Evolutionary conservation across 2,329 filamentous ascomycete genomes (phyloP), one percentile per base, ranked within the genome.

Genomic region (Pseudogymnoascus sp.): DNA sequence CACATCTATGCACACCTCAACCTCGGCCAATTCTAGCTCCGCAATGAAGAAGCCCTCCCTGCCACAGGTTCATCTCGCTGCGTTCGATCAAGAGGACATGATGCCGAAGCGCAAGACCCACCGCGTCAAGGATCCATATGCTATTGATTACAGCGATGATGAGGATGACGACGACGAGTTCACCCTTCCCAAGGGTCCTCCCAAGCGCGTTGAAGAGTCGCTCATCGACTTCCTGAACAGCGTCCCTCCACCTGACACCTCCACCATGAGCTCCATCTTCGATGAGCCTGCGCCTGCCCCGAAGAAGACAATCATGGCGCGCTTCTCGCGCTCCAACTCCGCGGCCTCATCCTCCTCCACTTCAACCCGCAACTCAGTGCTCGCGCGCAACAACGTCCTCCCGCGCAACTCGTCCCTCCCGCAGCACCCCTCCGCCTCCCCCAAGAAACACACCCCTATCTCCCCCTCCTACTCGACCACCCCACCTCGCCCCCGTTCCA

Each of bases 91-190:
- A 10, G 69, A 72, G 21, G 70, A 72, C 59, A 79, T 79, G 74
- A 81, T 86, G 72, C 88, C 90, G 4, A 83, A 84, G 69, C 84
- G 89, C 62, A 96, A 90, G 71, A 90, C 88, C 50, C 84, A 88
- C 53, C 86, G 91, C 28, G 85, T 92, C 61, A 89, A 84, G 63
- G 94, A 99, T 70, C 94, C 93, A 0, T 97, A 97, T 68, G 91
- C 92, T n/a, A 91, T 97, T 66, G 92, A 97, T 71, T 79, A 86
- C 31, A 89, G 87, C 11, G 73, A 76, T 50, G 74, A 76, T 35
- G 74, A 75, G 59, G 71, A 75, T 33, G 72, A 74, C 5, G 67
- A 69, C n/a, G 67, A 71, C 23, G 62, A 62, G 14, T 47, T 47
- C 50, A 65, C 62, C 11, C 69, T 68, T 14, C 62, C 62, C 68